These are phyloP conservation scores for Holtermannia corniformis DNA, from an alignment of 768 basidiomycete species.

Conservation along the genomic window DNA sequence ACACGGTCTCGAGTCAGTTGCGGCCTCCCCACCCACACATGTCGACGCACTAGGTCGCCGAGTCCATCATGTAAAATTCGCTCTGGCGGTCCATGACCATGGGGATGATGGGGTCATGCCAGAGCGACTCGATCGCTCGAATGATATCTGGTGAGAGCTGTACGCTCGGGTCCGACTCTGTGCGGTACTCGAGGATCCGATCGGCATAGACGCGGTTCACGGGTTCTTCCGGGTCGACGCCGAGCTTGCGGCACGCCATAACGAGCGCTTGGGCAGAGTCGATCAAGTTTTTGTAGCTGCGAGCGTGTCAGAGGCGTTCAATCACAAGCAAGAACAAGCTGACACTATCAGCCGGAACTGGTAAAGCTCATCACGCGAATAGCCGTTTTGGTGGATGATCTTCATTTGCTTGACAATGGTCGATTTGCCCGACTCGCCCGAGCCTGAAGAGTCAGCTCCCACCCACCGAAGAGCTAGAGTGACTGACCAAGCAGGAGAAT, in stretches of 20 bases:
- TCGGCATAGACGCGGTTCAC: conserved; percentile 52
- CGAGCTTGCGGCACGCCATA: conserved; percentile 74
- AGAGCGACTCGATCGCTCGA: conserved; percentile 44
- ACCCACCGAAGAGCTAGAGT: conserved; percentile 2
- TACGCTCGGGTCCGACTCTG: conserved; percentile 40
- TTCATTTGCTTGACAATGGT: conserved; percentile 99
- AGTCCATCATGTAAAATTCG: conserved; percentile 91
- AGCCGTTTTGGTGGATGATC: conserved; percentile 91
- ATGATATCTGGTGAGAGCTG: conserved; percentile 42
- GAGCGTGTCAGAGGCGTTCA: neutral
- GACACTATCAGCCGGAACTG: conserved; percentile 70
- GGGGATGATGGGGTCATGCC: conserved; percentile 47
- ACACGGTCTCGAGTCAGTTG: neutral
- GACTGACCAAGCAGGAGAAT: conserved; percentile 77
- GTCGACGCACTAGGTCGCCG: conserved; percentile 69
- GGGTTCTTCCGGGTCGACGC: conserved; percentile 62
- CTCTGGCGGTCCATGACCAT: conserved; percentile 44
- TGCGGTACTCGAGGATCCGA: conserved; percentile 44
- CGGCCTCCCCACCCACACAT: too few species aligned
- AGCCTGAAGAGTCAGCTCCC: conserved; percentile 49
- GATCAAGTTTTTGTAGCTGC: conserved; percentile 52
- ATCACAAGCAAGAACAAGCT: conserved; percentile 33
- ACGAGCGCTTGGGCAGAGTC: conserved; percentile 82
- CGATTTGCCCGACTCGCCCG: conserved; percentile 87
- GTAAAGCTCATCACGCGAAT: conserved; percentile 64